A percentile compares a stretch with the other conserved stretches of the same genome.
phyloP scores from a whole-genome alignment of 495 filamentous ascomycete species.

The Lophiotrema nucula region DNA sequence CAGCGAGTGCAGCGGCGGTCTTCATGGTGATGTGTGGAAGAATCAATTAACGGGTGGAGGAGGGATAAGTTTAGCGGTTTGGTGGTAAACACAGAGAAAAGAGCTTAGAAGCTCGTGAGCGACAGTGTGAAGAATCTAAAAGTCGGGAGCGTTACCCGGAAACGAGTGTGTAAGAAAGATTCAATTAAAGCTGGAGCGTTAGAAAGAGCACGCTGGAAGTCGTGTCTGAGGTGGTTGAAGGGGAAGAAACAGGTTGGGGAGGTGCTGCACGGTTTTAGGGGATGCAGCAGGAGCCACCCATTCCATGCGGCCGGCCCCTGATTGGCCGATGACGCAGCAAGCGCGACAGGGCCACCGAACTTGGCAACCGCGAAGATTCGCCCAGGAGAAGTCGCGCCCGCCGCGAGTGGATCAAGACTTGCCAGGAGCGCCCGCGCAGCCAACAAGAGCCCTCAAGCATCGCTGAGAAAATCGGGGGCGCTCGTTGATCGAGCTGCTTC shows the following conservation, averaged over 20 bases:
- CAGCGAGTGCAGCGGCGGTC: slow-evolving; percentile 30
- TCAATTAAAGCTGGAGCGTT: slow-evolving; percentile 3
- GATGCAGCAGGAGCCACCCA: not conserved
- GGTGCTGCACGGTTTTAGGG: slow-evolving; percentile 1
- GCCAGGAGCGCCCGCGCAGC: slow-evolving; percentile 1
- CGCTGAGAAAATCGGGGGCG: slow-evolving; percentile 1
- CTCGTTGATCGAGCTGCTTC: slow-evolving; percentile 1
- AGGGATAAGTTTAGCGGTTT: not conserved
- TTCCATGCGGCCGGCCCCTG: not conserved
- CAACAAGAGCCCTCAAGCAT: slow-evolving; percentile 7
- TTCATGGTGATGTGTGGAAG: slow-evolving; percentile 34
- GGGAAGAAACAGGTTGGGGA: slow-evolving; percentile 6
- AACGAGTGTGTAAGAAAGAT: slow-evolving; percentile 29
- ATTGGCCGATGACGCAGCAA: not conserved
- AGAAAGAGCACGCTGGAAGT: not conserved
- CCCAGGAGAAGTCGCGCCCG: not conserved
- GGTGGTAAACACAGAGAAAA: slow-evolving; percentile 1
- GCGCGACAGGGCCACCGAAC: not conserved
- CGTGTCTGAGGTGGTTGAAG: not conserved
- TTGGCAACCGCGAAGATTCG: not conserved
- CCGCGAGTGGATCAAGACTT: not conserved
- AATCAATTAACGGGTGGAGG: not conserved
- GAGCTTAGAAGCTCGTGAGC: not conserved
- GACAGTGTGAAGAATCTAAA: slow-evolving; percentile 10
- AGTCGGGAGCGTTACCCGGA: not conserved